phyloP scores from a whole-genome alignment of 805 yeast genomes.

The Helenozyma baotianmanensis region DNA sequence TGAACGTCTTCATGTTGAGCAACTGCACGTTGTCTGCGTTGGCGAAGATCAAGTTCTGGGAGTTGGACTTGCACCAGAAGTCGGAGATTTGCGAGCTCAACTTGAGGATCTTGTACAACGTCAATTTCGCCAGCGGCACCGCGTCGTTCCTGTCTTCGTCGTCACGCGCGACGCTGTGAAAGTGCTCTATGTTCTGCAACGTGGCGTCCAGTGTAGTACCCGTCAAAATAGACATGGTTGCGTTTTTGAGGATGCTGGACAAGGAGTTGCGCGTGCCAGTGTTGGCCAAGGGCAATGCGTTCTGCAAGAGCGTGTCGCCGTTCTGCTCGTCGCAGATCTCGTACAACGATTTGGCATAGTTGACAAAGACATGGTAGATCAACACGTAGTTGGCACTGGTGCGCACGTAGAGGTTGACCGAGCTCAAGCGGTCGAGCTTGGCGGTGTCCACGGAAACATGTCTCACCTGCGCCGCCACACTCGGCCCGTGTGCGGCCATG shows the following conservation, averaged over 20 bases:
- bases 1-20: constrained; percentile 28
- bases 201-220: constrained; percentile 18
- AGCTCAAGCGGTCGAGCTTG: constrained; percentile 19
- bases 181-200: constrained; percentile 34
- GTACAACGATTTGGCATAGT: constrained; percentile 28
- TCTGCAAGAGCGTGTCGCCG: constrained; percentile 29
- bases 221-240: constrained; percentile 29
- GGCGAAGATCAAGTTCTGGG: constrained; percentile 33
- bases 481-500: constrained; percentile 10
- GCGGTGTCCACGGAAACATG: constrained; percentile 33
- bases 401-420: constrained; percentile 11
- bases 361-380: constrained; percentile 19
- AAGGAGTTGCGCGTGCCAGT: constrained; percentile 23
- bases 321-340: constrained; percentile 24
- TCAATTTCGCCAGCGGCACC: constrained; percentile 24
- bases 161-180: constrained; percentile 23
- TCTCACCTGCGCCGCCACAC: constrained; percentile 20
- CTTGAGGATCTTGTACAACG: constrained; percentile 30
- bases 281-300: constrained; percentile 29
- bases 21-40: constrained; percentile 28
- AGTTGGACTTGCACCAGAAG: constrained; percentile 36
- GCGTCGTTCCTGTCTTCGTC: constrained; percentile 27
- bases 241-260: constrained; percentile 25
- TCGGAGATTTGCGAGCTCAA: constrained; percentile 26
- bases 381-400: constrained; percentile 10